Conservation (phyloP, 345 rosid genomes). For the Eucalyptus grandis region DNA sequence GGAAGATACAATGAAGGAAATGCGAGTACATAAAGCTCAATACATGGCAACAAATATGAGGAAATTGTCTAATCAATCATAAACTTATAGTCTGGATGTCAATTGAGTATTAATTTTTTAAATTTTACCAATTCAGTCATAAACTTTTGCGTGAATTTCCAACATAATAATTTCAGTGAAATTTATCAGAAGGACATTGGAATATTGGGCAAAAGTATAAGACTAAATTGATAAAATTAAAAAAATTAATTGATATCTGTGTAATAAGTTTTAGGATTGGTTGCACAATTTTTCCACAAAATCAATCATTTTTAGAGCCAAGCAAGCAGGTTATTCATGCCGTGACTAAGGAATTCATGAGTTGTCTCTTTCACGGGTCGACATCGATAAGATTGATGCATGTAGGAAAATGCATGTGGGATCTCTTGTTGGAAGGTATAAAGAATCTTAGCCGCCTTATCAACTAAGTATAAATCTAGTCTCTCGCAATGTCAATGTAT, state of each 20-base stretch:
- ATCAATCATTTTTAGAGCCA: neutral
- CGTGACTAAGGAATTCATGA: neutral
- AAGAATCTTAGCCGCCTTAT: neutral
- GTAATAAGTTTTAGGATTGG: neutral
- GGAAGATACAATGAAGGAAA: neutral
- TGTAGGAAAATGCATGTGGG: neutral
- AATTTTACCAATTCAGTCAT: neutral
- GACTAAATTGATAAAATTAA: neutral
- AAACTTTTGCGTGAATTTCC: fast-evolving
- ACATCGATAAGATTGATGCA: neutral
- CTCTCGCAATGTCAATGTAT: neutral
- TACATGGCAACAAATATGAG: neutral
- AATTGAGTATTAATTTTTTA: neutral
- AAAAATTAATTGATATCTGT: fast-evolving
- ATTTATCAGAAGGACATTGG: neutral
- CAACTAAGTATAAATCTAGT: neutral
- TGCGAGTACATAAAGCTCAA: neutral
- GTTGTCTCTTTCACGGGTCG: neutral
- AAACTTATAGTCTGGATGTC: fast-evolving
- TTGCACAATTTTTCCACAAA: neutral
- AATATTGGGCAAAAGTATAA: neutral
- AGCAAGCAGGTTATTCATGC: neutral
- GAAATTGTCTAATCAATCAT: neutral
- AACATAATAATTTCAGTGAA: fast-evolving
- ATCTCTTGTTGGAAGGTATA: neutral